Evolutionary conservation across 257 asterid species (phyloP).

Genomic region (Penstemon barbatus): DNA sequence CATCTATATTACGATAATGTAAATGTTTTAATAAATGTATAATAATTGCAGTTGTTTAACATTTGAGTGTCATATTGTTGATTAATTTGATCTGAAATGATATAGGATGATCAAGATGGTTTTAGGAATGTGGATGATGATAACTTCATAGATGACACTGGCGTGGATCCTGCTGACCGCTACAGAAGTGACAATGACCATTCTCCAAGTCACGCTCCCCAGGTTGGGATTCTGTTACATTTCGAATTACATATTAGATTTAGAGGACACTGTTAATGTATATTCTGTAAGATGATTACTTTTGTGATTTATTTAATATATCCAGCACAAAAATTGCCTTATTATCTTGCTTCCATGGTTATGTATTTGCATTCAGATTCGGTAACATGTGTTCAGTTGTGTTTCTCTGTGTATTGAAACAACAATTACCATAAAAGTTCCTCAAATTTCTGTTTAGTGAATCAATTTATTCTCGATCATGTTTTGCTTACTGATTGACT

Average conservation of each 20-base stretch:
- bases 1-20: slow-evolving; percentile 5
- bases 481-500: not conserved
- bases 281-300: not conserved
- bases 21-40: not conserved
- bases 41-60: not conserved
- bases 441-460: not conserved
- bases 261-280: slow-evolving; percentile 12
- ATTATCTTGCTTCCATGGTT: slow-evolving; percentile 4
- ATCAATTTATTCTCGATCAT: not conserved
- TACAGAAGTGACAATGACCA: slow-evolving; percentile 45
- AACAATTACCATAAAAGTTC: not conserved
- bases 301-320: not conserved
- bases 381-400: not conserved
- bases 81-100: slow-evolving; percentile 21
- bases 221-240: slow-evolving; percentile 34
- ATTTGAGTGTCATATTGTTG: slow-evolving; percentile 16
- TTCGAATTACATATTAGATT: slow-evolving; percentile 10
- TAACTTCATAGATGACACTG: slow-evolving; percentile 61
- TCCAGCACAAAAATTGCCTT: not conserved
- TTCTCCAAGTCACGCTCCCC: slow-evolving; percentile 49
- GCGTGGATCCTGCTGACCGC: slow-evolving; percentile 54
- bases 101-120: slow-evolving; percentile 59
- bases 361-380: not conserved
- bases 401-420: not conserved
- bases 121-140: slow-evolving; percentile 45